Base-by-base conservation (phyloP, 1,284 basidiomycete species). In the Ustilago shanxiensis region DNA sequence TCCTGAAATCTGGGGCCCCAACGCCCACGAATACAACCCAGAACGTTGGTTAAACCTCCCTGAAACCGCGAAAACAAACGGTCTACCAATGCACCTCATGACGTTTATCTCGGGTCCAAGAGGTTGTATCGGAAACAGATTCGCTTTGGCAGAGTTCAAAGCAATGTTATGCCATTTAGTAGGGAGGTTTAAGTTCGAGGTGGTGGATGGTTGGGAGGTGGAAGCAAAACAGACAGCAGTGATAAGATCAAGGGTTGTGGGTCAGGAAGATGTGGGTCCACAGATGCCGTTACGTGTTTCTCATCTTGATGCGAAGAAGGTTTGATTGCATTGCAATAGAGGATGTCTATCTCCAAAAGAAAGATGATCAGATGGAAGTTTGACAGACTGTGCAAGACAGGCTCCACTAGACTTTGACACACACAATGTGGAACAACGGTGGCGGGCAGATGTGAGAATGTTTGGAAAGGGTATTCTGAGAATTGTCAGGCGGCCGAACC, bases 101-200 rank as follows among this genome's bases (percentile, higher is more conserved):
- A 76, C 79, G 29, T 85, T 85, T 66, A 72, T 85, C 57, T 60
- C 68, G 6, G 83, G 83, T 5, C 77, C 83, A 1, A 51, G 83
- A 20, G 77, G 73, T 3, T 85, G 83, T 59, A 79, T 85, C 20
- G 83, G 83, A 2, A 71, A 81, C 44, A 39, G 78, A 3, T 84
- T 84, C 66, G 82, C 79, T 0, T 60, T 82, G 22, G 73, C 77
- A 6, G 83, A 85, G 37, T 82, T 85, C 72, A 84, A 83, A 58
- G 69, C 79, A 9, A 77, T 85, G 56, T 54, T 80, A 8, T 72
- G 66, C 37, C 60, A 68, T n/a, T 45, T 85, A 11, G 33, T 84
- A 2, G 66, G 73, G 20, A 33, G 49, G 3, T 79, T 84, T 56
- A 41, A 74, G 4, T 83, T 82, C 29, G 74, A 78, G 2, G 13